These are phyloP conservation scores for Calonectria pseudoturangicola DNA, from an alignment of 2,329 filamentous ascomycete genomes.

Conservation along the genomic window DNA sequence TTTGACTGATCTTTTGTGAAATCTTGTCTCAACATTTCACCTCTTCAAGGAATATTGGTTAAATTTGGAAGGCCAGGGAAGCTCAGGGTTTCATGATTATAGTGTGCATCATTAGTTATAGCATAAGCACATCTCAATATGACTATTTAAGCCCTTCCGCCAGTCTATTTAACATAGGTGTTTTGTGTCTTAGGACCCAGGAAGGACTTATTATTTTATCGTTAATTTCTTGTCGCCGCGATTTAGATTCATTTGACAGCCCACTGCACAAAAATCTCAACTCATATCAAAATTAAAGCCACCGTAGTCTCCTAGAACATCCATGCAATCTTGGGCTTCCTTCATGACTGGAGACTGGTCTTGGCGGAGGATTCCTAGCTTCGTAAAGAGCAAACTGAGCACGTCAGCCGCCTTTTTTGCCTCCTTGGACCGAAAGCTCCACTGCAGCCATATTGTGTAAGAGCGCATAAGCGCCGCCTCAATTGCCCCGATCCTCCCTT, in stretches of 20 bases:
- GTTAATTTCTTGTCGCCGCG: no score
- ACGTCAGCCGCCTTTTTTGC: conserved; percentile 30
- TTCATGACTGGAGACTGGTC: background rate
- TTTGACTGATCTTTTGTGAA: no score
- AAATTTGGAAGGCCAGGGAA: no score
- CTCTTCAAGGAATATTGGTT: no score
- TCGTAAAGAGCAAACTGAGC: conserved; percentile 23
- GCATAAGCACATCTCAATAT: no score
- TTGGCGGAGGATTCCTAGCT: background rate
- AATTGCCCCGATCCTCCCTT: conserved; percentile 7
- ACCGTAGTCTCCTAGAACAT: conserved; percentile 1
- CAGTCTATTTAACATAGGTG: no score
- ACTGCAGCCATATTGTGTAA: conserved; percentile 30
- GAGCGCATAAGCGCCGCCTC: conserved; percentile 15
- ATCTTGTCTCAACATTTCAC: no score
- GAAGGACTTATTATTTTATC: no score
- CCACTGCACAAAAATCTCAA: background rate
- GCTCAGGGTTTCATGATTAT: no score
- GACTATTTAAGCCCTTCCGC: no score
- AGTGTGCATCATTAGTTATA: no score
- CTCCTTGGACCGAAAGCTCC: conserved; percentile 28
- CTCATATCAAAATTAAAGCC: conserved; percentile 8
- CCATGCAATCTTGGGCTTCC: conserved; percentile 4
- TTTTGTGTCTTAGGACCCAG: no score
- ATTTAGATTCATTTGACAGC: background rate